phyloP scores from a whole-genome alignment of 2,329 filamentous ascomycete genomes.

The Xylaria arbuscula region DNA sequence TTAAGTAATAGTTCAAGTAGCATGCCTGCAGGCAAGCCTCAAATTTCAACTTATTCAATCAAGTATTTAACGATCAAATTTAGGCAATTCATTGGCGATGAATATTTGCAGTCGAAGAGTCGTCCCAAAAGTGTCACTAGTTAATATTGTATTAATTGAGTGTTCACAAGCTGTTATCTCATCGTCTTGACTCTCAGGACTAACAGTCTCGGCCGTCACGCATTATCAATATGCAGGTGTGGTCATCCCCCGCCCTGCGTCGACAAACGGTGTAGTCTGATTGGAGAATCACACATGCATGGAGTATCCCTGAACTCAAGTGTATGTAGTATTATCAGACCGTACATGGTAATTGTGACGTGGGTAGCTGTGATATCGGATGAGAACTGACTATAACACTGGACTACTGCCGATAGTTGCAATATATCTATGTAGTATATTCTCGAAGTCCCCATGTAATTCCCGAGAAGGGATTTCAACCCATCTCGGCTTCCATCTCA shows the following conservation, averaged over 20 bases:
- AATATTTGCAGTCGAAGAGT: slow-evolving; percentile 5
- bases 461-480: not conserved
- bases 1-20: not conserved
- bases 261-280: not conserved
- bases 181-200: not conserved
- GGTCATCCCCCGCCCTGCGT: slow-evolving; percentile 10
- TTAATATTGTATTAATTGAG: too few relatives aligned
- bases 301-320: not conserved
- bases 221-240: slow-evolving; percentile 10
- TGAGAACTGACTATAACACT: not conserved
- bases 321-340: not conserved
- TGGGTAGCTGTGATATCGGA: not conserved
- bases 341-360: slow-evolving; percentile 3
- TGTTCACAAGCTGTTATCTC: not conserved
- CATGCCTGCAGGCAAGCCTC: not conserved
- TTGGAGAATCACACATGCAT: slow-evolving; percentile 11
- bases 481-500: not conserved
- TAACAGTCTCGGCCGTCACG: not conserved
- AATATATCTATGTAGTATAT: not conserved
- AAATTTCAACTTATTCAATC: not conserved
- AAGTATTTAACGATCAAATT: not conserved
- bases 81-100: not conserved
- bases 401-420: not conserved
- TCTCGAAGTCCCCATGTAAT: not conserved
- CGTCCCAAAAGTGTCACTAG: not conserved